Base-by-base conservation (phyloP, 345 rosid species). In the Erucastrum elatum region DNA sequence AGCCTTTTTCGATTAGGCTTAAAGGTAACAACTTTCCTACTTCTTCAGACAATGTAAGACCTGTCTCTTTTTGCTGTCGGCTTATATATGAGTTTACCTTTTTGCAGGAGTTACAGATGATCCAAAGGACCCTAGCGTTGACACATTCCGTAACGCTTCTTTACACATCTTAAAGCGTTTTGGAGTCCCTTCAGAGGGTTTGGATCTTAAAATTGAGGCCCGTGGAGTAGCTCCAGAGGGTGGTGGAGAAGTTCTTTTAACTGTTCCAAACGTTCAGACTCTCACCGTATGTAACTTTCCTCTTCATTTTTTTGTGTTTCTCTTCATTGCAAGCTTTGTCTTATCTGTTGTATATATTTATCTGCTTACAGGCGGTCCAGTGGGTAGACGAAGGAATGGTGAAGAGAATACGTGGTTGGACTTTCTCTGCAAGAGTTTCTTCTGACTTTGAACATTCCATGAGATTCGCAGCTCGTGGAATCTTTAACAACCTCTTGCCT, bases 361-460 rank as follows among this genome's bases (percentile, higher is more conserved):
- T 21, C 27, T 64, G 82, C 60, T 71, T 68, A 21, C 87, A 93
- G 99, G 89, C 93, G 17, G 87, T 89, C 51, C 71, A 77, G 16
- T 93, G 97, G 98, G 74, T 82, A 12, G 94, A 96, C 51, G 97
- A 91, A 82, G 98, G 98, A 70, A 90, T 90, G 97, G 93, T 90
- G 33, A 93, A 87, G 84, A 90, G 87, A 86, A 93, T 96, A 77
- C 90, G 99, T 82, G 97, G 98, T 65, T 68, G 60, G 25, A 87
- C 94, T 71, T 96, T 89, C 84, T 93, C 98, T 27, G 66, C 92
- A 74, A 89, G 83, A 83, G 99, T 93, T 7, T 80, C 90, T 64
- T 16, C 80, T 64, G 91, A 88, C 80, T 88, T 88, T 82, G 99
- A 94, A 81, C 86, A 87, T 79, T 81, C 88, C 12, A 88, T 91